Conservation (phyloP, 129 eudicot genomes). For the Centrapalus pauciflorus region DNA sequence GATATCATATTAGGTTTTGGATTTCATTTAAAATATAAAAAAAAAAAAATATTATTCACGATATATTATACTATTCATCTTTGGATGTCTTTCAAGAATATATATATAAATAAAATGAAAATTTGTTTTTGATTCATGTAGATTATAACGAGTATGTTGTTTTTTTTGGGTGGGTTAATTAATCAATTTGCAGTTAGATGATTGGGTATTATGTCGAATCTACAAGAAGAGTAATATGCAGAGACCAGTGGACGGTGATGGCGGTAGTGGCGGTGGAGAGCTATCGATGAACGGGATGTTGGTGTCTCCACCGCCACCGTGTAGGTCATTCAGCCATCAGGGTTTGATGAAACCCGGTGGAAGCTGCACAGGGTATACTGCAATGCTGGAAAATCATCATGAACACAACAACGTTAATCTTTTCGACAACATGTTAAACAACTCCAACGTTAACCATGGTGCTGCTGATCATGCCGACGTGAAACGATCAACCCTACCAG, state of each 20-base stretch:
- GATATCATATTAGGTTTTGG: too few relatives aligned
- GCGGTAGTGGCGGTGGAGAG: conserved; percentile 16
- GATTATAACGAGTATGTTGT: too few relatives aligned
- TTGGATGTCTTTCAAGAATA: too few relatives aligned
- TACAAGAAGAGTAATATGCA: conserved; percentile 67
- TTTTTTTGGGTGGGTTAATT: too few relatives aligned
- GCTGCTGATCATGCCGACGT: too few relatives aligned
- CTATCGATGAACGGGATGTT: conserved; percentile 35
- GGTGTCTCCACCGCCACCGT: conserved; percentile 27
- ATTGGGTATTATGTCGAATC: conserved; percentile 95
- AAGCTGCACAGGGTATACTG: conserved; percentile 28
- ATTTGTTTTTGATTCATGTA: too few relatives aligned
- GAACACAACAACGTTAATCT: conserved; percentile 28
- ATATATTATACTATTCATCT: too few relatives aligned
- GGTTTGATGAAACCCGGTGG: conserved; percentile 22
- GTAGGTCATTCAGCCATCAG: conserved; percentile 24
- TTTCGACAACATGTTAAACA: conserved; percentile 38
- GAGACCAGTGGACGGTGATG: conserved; percentile 62
- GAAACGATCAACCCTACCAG: conserved; percentile 32
- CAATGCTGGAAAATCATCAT: conserved; percentile 32
- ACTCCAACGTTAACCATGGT: conserved; percentile 18
- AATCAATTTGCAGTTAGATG: conserved; percentile 55
- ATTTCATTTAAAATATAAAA: too few relatives aligned
- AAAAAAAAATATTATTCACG: too few relatives aligned
- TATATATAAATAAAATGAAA: too few relatives aligned